These are phyloP conservation scores for Spergularia bocconei DNA, from an alignment of 148 eudicot species.

Conservation along the genomic window DNA sequence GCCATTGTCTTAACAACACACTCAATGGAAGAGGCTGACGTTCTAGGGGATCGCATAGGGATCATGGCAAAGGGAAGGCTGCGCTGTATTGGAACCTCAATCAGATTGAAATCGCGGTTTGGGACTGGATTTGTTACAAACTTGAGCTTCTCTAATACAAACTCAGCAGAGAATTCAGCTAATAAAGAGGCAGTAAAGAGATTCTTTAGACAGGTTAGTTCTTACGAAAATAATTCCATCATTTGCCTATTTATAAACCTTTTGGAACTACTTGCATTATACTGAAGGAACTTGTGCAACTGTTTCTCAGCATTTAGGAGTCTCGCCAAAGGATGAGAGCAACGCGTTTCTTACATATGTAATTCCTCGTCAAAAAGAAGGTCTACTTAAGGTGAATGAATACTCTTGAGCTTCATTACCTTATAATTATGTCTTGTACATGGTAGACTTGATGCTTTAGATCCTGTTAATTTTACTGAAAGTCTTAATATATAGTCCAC, in stretches of 20 bases:
- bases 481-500: no score
- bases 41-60: constrained; percentile 79
- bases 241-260: not conserved
- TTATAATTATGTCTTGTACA: not conserved
- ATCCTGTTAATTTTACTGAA: not conserved
- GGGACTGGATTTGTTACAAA: constrained; percentile 79
- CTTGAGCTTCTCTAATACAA: constrained; percentile 49
- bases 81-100: constrained; percentile 88
- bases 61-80: constrained; percentile 97
- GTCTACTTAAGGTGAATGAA: constrained; percentile 48
- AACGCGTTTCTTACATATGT: constrained; percentile 66
- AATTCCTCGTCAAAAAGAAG: constrained; percentile 70
- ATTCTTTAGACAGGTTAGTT: constrained; percentile 64
- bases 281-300: constrained; percentile 4
- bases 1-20: constrained; percentile 83
- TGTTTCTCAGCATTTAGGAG: constrained; percentile 54
- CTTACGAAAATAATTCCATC: not conserved
- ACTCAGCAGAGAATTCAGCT: constrained; percentile 26
- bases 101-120: constrained; percentile 71
- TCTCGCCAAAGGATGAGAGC: constrained; percentile 71
- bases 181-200: constrained; percentile 51
- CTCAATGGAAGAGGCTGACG: constrained; percentile 97
- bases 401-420: not conserved
- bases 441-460: no score
- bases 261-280: not conserved